A percentile compares a stretch with the other conserved stretches of the same genome.
Conservation (phyloP, 2,329 filamentous ascomycete species). For the Blastomyces gilchristii region DNA sequence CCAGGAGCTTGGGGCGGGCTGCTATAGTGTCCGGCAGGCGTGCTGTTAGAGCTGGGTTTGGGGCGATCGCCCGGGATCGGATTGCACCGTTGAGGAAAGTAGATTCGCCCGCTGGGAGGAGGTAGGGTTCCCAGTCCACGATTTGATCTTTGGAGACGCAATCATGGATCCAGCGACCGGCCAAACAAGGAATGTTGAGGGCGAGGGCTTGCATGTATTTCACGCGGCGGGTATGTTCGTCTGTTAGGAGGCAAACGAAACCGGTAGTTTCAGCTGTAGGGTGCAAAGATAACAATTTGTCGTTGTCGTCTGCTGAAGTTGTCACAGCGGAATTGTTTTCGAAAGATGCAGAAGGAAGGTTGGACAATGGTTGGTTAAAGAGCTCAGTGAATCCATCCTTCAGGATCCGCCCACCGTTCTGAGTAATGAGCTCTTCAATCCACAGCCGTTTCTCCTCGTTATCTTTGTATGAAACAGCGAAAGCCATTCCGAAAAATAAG, state of each 20-base stretch:
- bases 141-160: slow-evolving; percentile 54
- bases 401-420: slow-evolving; percentile 63
- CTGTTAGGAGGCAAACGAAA: slow-evolving; percentile 78
- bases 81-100: slow-evolving; percentile 64
- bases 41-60: slow-evolving; percentile 50
- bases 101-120: slow-evolving; percentile 77
- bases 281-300: slow-evolving; percentile 44
- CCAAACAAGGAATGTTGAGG: slow-evolving; percentile 75
- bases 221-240: slow-evolving; percentile 71
- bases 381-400: slow-evolving; percentile 69
- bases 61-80: slow-evolving; percentile 58
- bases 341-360: slow-evolving; percentile 5
- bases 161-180: slow-evolving; percentile 67
- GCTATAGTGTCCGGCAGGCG: slow-evolving; percentile 49
- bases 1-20: slow-evolving; percentile 53
- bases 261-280: slow-evolving; percentile 46
- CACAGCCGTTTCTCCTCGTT: slow-evolving; percentile 47
- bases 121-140: slow-evolving; percentile 67
- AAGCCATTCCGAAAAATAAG: slow-evolving; percentile 72
- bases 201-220: slow-evolving; percentile 95
- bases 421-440: slow-evolving; percentile 53
- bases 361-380: slow-evolving; percentile 45
- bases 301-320: not conserved
- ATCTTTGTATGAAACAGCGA: slow-evolving; percentile 66
- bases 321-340: not conserved